phyloP scores from a whole-genome alignment of 495 filamentous ascomycete species.

The Aspergillus homomorphus region DNA sequence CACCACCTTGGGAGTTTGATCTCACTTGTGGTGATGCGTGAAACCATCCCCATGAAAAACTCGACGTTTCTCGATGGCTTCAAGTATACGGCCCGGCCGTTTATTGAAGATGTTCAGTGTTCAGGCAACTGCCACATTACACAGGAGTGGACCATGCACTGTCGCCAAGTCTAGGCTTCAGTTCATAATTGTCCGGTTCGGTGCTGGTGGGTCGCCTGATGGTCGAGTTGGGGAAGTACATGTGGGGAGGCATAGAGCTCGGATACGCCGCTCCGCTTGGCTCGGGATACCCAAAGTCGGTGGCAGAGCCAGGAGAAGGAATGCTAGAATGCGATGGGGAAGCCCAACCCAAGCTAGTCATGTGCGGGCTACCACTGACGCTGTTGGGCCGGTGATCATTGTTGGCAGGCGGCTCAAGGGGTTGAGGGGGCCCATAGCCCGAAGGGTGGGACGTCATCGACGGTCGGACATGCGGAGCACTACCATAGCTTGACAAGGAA shows the following conservation, averaged over 20 bases:
- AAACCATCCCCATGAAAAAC: background rate
- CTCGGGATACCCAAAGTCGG: conserved; percentile 68
- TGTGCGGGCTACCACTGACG: conserved; percentile 67
- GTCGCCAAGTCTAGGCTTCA: conserved; percentile 49
- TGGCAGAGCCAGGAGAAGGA: conserved; percentile 63
- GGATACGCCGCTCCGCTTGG: conserved; percentile 55
- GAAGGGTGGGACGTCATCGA: conserved; percentile 79
- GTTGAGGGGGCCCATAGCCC: conserved; percentile 75
- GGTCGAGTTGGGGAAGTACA: conserved; percentile 59
- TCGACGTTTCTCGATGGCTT: background rate
- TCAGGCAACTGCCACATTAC: conserved; percentile 17
- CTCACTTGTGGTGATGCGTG: background rate
- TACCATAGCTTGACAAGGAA: conserved; percentile 56
- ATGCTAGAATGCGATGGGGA: conserved; percentile 64
- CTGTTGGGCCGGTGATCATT: conserved; percentile 68
- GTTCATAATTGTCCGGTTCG: conserved; percentile 66
- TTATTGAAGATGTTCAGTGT: background rate
- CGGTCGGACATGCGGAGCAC: conserved; percentile 54
- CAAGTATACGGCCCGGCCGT: conserved; percentile 13
- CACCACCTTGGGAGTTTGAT: conserved; percentile 1
- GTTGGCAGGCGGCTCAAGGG: conserved; percentile 84
- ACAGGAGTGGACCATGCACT: conserved; percentile 43
- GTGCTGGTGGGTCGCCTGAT: conserved; percentile 68
- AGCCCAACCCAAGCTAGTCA: conserved; percentile 69
- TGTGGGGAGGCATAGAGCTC: conserved; percentile 59